These are phyloP conservation scores for Fibroporia radiculosa DNA, from an alignment of 768 basidiomycete genomes.

Conservation along the genomic window DNA sequence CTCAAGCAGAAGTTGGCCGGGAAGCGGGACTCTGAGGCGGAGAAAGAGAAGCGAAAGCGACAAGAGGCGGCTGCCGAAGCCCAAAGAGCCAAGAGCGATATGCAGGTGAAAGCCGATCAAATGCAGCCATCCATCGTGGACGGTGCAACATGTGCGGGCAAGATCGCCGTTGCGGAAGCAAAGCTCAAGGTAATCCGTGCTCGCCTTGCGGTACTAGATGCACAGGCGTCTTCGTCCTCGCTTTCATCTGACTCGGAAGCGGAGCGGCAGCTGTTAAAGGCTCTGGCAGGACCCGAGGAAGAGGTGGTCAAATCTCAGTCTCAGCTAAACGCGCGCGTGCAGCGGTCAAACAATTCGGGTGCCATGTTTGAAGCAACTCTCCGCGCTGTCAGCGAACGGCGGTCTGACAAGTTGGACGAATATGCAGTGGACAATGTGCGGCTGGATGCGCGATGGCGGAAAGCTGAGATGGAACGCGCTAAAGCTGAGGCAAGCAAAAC, in stretches of 20 bases:
- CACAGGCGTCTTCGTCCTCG: slow-evolving; percentile 26
- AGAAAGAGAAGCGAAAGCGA: slow-evolving; percentile 57
- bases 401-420: slow-evolving; percentile 73
- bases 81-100: slow-evolving; percentile 64
- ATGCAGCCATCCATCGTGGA: slow-evolving; percentile 64
- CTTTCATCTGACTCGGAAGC: slow-evolving; percentile 58
- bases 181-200: slow-evolving; percentile 58
- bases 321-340: slow-evolving; percentile 46
- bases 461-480: slow-evolving; percentile 62
- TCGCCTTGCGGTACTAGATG: slow-evolving; percentile 53
- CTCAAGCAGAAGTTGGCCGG: slow-evolving; percentile 82
- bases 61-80: slow-evolving; percentile 68
- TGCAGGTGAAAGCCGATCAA: slow-evolving; percentile 64
- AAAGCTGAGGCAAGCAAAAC: slow-evolving; percentile 62
- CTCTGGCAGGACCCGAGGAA: slow-evolving; percentile 67
- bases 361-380: slow-evolving; percentile 84
- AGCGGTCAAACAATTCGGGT: slow-evolving; percentile 64
- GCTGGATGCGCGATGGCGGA: slow-evolving; percentile 56
- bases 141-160: slow-evolving; percentile 67
- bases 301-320: slow-evolving; percentile 53
- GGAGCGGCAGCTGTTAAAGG: slow-evolving; percentile 60
- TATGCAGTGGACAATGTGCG: slow-evolving; percentile 60
- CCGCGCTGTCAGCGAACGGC: slow-evolving; percentile 74
- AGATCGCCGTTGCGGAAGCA: slow-evolving; percentile 58
- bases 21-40: slow-evolving; percentile 54